These are phyloP conservation scores for Russula ochroleuca DNA, from an alignment of 768 basidiomycete genomes.

Conservation along the genomic window DNA sequence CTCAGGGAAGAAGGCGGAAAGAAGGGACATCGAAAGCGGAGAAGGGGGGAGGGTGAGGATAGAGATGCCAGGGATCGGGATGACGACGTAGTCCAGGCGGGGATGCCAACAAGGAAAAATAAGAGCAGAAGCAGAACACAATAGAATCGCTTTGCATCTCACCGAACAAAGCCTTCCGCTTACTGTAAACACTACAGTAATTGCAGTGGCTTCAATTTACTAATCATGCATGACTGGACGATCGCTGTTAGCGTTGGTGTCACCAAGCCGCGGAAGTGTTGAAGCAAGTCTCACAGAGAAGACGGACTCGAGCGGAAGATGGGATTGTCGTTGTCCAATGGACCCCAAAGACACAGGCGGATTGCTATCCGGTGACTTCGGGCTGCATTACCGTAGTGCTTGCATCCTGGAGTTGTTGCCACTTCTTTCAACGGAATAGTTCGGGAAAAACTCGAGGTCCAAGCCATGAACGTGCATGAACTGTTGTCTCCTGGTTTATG, in stretches of 20 bases:
- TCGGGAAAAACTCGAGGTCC: background rate
- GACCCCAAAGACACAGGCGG: background rate
- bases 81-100: conserved; percentile 89
- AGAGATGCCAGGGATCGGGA: conserved; percentile 84
- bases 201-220: too few species aligned
- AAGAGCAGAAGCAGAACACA: conserved; percentile 52
- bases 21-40: conserved; percentile 47
- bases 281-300: conserved; percentile 4
- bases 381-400: too few species aligned
- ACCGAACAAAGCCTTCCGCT: too few species aligned
- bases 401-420: background rate
- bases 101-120: conserved; percentile 67
- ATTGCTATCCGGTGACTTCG: background rate
- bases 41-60: conserved; percentile 44
- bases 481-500: background rate
- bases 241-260: background rate
- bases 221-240: too few species aligned
- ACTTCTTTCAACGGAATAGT: background rate
- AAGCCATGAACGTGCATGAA: too few species aligned
- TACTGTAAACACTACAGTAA: too few species aligned
- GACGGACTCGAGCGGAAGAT: background rate
- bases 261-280: background rate
- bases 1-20: conserved; percentile 68
- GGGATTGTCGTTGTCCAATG: background rate
- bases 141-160: too few species aligned